A percentile compares a stretch with the other conserved stretches of the same genome.
phyloP scores from a whole-genome alignment of 2,329 filamentous ascomycete species.

The Aspergillus transmontanensis region DNA sequence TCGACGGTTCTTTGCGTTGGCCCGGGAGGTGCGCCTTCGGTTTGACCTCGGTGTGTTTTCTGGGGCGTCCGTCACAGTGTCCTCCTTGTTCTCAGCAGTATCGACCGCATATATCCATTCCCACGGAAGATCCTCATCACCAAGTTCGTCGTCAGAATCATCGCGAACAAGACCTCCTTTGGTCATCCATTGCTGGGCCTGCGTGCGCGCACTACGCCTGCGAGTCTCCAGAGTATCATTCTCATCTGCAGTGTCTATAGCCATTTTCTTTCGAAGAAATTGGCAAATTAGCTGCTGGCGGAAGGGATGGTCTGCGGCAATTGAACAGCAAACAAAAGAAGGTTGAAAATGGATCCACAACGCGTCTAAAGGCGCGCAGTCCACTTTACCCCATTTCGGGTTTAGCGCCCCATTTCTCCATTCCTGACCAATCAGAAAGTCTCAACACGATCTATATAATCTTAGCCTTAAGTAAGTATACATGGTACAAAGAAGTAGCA shows the following conservation, averaged over 20 bases:
- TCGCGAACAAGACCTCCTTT: conserved; percentile 69
- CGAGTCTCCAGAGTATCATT: conserved; percentile 16
- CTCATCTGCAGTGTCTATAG: conserved; percentile 18
- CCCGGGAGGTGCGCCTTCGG: conserved; percentile 33
- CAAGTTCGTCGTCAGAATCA: conserved; percentile 87
- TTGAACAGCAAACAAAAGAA: conserved; percentile 8
- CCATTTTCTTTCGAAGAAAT: conserved; percentile 20
- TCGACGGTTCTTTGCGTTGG: conserved; percentile 30
- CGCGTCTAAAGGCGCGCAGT: conserved; percentile 34
- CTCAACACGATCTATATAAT: conserved; percentile 5
- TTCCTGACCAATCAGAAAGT: conserved; percentile 20
- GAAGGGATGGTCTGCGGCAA: background rate
- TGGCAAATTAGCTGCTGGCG: background rate
- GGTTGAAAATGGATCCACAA: conserved; percentile 16
- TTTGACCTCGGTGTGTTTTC: conserved; percentile 27
- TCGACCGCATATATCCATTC: conserved; percentile 70
- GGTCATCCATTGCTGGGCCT: conserved; percentile 53
- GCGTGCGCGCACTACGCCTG: conserved; percentile 33
- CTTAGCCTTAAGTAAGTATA: background rate
- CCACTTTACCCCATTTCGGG: conserved; percentile 34
- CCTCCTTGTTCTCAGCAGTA: conserved; percentile 23
- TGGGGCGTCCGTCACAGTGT: conserved; percentile 17
- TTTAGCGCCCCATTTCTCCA: conserved; percentile 20
- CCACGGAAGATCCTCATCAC: conserved; percentile 72
- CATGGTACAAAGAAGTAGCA: background rate